Evolutionary conservation across 2,329 filamentous ascomycete species (phyloP).

Genomic region (Canariomyces notabilis): DNA sequence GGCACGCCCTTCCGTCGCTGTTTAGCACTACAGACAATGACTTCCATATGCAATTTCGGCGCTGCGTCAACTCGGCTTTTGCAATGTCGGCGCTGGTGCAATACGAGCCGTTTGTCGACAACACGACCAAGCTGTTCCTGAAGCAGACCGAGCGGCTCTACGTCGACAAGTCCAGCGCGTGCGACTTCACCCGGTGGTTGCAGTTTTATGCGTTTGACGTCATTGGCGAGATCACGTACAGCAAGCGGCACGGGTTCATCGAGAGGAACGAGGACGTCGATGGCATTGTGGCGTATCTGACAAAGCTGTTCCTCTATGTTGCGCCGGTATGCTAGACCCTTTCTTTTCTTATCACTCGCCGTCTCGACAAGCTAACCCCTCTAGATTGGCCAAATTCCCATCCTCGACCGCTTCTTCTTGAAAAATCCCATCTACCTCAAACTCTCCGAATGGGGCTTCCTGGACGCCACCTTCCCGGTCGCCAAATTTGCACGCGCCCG

Average conservation of each 20-base stretch:
- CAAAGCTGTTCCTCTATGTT: constrained; percentile 63
- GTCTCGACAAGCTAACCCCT: not conserved
- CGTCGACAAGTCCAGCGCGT: constrained; percentile 40
- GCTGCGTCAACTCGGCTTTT: constrained; percentile 72
- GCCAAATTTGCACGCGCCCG: constrained; percentile 65
- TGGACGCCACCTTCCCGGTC: constrained; percentile 66
- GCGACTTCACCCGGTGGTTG: constrained; percentile 66
- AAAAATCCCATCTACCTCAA: constrained; percentile 72
- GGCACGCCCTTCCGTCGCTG: constrained; percentile 62
- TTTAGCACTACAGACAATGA: constrained; percentile 72
- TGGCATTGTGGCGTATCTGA: constrained; percentile 63
- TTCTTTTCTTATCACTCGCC: not conserved
- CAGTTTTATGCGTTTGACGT: constrained; percentile 82
- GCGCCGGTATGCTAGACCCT: constrained; percentile 48
- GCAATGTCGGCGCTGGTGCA: constrained; percentile 71
- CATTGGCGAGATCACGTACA: constrained; percentile 72
- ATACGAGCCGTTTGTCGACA: constrained; percentile 76
- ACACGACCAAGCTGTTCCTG: constrained; percentile 67
- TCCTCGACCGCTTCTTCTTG: constrained; percentile 62
- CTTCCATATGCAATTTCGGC: constrained; percentile 69
- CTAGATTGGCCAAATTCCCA: constrained; percentile 68
- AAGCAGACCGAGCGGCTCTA: constrained; percentile 54
- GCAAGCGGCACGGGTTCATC: constrained; percentile 69
- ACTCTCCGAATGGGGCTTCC: constrained; percentile 60
- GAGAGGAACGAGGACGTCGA: constrained; percentile 71